Conservation (phyloP, 2,329 filamentous ascomycete genomes). For the Trichoderma atroviride region DNA sequence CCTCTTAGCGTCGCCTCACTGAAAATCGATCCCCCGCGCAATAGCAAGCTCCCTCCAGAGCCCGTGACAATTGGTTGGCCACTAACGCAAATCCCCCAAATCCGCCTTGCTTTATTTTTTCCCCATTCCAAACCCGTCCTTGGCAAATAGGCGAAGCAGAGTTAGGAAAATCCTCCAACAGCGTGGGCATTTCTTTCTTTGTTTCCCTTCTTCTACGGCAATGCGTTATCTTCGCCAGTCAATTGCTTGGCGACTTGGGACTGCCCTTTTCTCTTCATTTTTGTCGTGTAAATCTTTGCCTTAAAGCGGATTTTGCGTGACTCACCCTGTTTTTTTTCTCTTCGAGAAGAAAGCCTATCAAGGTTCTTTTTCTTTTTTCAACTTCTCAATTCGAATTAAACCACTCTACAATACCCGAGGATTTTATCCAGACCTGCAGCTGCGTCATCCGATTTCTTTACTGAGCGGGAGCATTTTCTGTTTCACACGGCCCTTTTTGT, state of each 20-base stretch:
- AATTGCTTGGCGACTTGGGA: constrained; percentile 2
- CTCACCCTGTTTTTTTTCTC: constrained; percentile 6
- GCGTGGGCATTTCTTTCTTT: background rate
- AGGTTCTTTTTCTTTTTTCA: background rate
- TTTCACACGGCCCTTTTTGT: background rate
- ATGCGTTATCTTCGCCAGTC: constrained; percentile 1
- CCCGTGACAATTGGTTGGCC: constrained; percentile 27
- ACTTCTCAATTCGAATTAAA: no score
- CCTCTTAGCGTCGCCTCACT: background rate
- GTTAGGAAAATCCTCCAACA: background rate
- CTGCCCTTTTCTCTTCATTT: background rate
- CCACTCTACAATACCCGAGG: background rate
- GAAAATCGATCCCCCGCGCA: background rate
- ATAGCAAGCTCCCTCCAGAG: constrained; percentile 16
- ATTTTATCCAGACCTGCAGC: background rate
- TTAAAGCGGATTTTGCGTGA: constrained; percentile 8
- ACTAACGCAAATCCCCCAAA: background rate
- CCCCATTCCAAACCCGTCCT: background rate
- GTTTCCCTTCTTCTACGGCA: background rate
- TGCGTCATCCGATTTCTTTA: background rate
- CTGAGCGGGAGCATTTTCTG: background rate
- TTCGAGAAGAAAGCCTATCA: background rate
- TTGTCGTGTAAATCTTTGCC: constrained; percentile 11
- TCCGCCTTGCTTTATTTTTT: background rate
- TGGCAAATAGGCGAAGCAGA: background rate